Evolutionary conservation across 371 early-diverging fungal genomes (phyloP), one percentile per base, ranked within the genome.

Genomic region (Apophysomyces trapeziformis): DNA sequence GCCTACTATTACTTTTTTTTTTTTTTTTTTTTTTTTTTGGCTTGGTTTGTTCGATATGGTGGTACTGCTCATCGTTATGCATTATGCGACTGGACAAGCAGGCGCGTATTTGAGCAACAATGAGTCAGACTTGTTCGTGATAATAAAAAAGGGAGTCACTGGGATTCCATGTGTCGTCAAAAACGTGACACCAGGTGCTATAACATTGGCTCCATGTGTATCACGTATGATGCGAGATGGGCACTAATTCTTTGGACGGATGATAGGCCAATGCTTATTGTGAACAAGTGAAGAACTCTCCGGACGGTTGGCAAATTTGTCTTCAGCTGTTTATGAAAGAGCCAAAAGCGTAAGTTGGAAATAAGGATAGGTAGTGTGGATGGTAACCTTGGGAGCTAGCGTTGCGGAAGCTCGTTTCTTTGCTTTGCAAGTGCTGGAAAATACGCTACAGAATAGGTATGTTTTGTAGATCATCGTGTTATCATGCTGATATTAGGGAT

Each of bases 291-390:
- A 91, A 89, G 70, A 78, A 78, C 47, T 89, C 93, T 45, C 78
- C 86, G 2, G 90, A 93, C 59, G 96, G 95, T 44, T 96, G 96
- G 95, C 90, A 90, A 79, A 72, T 93, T 44, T 92, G 95, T 73
- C 71, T 96, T 47, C 82, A 88, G 62, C 83, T 95, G 57, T 94
- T 94, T 68, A 86, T 89, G 67, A 84, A 84, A 63, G 83, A 85
- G 64, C 91, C 91, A 38, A 86, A 86, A 74, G 88, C 92, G 92
- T 92, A 87, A 70, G 77, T 70, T 14, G 38, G 38, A 68, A 36
- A 36, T 21, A 14, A 35, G 21, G 13, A 38, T 26, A n/a, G 13
- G 5, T 32, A 0, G 5, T 12, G 18, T 1, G n/a, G 14, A 8
- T 47, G 26, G 18, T 41, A 44, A 43, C 26, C 41, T 6, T 46